Conservation (phyloP, 345 rosid species). For the Arabis alpina region DNA sequence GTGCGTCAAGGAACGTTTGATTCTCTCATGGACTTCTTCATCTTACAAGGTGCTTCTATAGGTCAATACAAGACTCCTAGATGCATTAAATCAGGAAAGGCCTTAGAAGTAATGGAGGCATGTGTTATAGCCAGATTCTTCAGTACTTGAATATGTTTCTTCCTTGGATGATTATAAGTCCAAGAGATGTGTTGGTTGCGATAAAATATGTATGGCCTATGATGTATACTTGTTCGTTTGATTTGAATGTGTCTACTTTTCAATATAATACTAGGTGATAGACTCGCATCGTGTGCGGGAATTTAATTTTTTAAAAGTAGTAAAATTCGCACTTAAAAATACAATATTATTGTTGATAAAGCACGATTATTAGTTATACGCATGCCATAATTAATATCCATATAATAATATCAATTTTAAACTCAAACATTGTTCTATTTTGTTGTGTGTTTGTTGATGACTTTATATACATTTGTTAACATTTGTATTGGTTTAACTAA, state of each 20-base stretch:
- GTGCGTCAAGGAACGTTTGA: slow-evolving; percentile 73
- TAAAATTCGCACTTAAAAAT: too few species aligned
- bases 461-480: too few species aligned
- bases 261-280: neutral
- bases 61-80: slow-evolving; percentile 96
- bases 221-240: neutral
- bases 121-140: slow-evolving; percentile 62
- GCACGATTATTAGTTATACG: too few species aligned
- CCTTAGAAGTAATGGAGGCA: slow-evolving; percentile 59
- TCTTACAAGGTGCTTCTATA: slow-evolving; percentile 77
- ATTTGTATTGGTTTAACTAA: too few species aligned
- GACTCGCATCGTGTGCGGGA: too few species aligned
- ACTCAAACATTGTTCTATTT: too few species aligned
- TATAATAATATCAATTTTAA: too few species aligned
- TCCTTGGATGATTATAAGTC: slow-evolving; percentile 1
- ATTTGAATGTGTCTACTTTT: neutral
- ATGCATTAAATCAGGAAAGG: slow-evolving; percentile 70
- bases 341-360: too few species aligned
- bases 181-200: slow-evolving; percentile 8
- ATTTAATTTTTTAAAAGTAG: too few species aligned
- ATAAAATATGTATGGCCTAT: neutral
- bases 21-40: slow-evolving; percentile 81
- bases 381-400: too few species aligned
- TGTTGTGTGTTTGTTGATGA: too few species aligned
- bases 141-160: slow-evolving; percentile 49